Base-by-base conservation (phyloP, 345 rosid genomes). In the Mallotus nudiflorus region DNA sequence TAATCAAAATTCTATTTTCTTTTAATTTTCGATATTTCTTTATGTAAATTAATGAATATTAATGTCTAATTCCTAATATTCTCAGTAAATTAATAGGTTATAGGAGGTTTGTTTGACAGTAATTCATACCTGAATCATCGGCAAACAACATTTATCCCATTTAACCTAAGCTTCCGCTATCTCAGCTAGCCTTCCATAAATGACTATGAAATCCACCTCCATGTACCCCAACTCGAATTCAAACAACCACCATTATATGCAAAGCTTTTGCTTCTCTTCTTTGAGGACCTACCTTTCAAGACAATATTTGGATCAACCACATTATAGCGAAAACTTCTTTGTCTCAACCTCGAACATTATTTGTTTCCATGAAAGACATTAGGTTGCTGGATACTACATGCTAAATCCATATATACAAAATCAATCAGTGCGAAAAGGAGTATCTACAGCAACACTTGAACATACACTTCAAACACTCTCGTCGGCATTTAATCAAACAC, bases 401-500 rank as follows among this genome's bases (percentile, higher is more conserved):
- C 84, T 53, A 77, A 79, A 49, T 83, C 93, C 98, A 93, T 93
- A 51, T 48, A 79, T 58, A 37, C 19, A 58, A 51, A 27, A 12
- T 59, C 68, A 53, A 50, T 51, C 67, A 28, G 49, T 48, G 62
- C 60, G 10, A 15, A 28, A n/a, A 11, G 39, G 7, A 42, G 4
- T 24, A 39, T 6, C 69, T 56, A 52, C 22, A 50, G 53, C 71
- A 73, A 69, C 62, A 64, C 50, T 24, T 62, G n/a, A n/a, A n/a
- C 62, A 53, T 53, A 50, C 50, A n/a, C n/a, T n/a, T n/a, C n/a
- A n/a, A n/a, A n/a, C n/a, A 53, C 77, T 74, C 84, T 75, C 67
- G 33, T 49, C 15, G 53, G 53, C 84, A 70, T 84, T 77, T 53
- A 60, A 67, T 73, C 80, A 75, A 77, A 73, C 84, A 79, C 77